A percentile compares a stretch with the other conserved stretches of the same genome.
These are phyloP conservation scores for Suillus brevipes DNA, from an alignment of 768 basidiomycete genomes.

Conservation along the genomic window DNA sequence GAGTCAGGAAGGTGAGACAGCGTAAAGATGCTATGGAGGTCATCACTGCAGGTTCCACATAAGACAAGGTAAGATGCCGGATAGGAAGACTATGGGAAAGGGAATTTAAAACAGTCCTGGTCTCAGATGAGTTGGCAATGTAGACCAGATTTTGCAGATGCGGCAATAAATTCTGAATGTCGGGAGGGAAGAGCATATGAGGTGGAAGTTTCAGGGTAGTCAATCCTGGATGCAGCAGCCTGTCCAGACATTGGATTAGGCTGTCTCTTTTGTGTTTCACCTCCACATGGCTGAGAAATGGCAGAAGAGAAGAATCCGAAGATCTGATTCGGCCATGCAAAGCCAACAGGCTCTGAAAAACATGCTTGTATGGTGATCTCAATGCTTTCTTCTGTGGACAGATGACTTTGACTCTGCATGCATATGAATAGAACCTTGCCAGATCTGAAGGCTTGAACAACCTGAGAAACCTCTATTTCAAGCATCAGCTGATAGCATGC, in stretches of 20 bases:
- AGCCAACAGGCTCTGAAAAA: not conserved
- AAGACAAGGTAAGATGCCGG: not conserved
- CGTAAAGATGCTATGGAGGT: not conserved
- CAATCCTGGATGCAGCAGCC: not conserved
- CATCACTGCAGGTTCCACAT: not conserved
- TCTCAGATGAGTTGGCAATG: not conserved
- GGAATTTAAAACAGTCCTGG: not conserved
- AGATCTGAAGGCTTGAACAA: not conserved
- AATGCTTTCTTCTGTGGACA: not conserved
- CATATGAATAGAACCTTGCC: not conserved
- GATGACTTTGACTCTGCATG: not conserved
- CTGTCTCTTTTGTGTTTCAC: not conserved
- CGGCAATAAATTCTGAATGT: not conserved
- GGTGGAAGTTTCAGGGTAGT: not conserved
- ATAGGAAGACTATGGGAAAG: not conserved
- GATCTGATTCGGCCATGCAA: not conserved
- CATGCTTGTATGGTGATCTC: fast-evolving
- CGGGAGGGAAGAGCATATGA: not conserved
- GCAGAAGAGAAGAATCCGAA: not conserved
- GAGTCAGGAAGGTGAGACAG: not conserved
- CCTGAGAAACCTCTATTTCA: not conserved
- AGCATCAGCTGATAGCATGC: no score
- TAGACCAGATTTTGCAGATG: not conserved
- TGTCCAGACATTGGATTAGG: not conserved
- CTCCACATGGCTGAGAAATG: not conserved